A percentile compares a stretch with the other conserved stretches of the same genome.
Evolutionary conservation across 2,329 filamentous ascomycete species (phyloP).

Genomic region (Aspergillus neoniger): DNA sequence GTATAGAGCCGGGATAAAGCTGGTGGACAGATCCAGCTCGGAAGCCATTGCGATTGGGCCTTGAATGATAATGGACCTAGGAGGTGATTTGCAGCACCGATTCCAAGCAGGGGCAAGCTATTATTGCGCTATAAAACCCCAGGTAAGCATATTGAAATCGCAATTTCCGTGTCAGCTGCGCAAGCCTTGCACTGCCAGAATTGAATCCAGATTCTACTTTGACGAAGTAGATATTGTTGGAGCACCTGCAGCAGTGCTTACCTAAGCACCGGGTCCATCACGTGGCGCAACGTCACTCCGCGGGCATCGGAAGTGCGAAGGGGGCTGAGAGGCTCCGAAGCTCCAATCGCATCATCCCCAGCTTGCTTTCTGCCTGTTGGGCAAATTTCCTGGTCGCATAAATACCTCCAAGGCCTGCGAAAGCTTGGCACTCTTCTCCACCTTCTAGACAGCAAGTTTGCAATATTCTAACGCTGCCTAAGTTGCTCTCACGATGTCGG

Average conservation of each 20-base stretch:
- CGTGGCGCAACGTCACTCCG: slow-evolving; percentile 25
- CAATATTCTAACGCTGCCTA: neutral
- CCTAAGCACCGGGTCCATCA: slow-evolving; percentile 6
- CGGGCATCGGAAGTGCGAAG: slow-evolving; percentile 10
- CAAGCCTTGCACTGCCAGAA: neutral
- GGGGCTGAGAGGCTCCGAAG: slow-evolving; percentile 11
- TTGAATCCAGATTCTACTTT: neutral
- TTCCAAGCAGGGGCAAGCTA: neutral
- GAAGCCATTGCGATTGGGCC: slow-evolving; percentile 39
- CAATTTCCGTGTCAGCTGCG: neutral
- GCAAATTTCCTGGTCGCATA: slow-evolving; percentile 23
- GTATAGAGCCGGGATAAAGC: slow-evolving; percentile 76
- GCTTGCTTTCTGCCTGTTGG: slow-evolving; percentile 28
- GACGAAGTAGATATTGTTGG: neutral
- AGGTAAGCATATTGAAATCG: slow-evolving; percentile 13
- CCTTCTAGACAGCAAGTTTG: slow-evolving; percentile 17
- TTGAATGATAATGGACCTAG: neutral
- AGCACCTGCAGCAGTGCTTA: neutral
- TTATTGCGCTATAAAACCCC: neutral
- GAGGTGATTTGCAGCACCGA: neutral
- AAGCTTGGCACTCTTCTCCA: neutral
- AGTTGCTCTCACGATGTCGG: slow-evolving; percentile 32
- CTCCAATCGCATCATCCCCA: slow-evolving; percentile 16
- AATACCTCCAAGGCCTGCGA: neutral
- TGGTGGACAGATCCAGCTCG: slow-evolving; percentile 47